Evolutionary conservation across 768 basidiomycete species (phyloP).

Genomic region (Calocera viscosa): DNA sequence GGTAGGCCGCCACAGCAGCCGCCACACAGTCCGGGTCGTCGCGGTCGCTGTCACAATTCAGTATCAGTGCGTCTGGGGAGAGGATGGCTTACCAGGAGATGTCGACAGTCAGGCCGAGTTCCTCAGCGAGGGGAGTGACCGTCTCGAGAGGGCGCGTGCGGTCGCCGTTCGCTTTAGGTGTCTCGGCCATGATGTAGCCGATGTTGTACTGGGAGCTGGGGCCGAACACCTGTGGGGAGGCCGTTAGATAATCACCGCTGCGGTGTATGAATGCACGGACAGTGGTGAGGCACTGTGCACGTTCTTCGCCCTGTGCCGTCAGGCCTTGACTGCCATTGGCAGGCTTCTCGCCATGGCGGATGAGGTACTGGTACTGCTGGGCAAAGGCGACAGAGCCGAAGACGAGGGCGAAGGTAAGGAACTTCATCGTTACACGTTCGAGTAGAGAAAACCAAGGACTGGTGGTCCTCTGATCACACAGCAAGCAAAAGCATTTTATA

Average conservation of each 20-base stretch:
- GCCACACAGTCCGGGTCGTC: constrained; percentile 15
- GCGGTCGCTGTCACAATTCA: constrained; percentile 10
- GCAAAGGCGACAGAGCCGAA: background rate
- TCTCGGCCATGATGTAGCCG: constrained; percentile 16
- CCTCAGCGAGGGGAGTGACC: constrained; percentile 15
- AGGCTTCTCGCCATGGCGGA: constrained; percentile 17
- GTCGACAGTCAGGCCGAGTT: constrained; percentile 16
- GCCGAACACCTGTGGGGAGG: constrained; percentile 12
- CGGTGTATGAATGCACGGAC: background rate
- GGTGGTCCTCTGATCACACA: background rate
- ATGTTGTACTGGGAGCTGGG: constrained; percentile 12
- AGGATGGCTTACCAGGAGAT: constrained; percentile 13
- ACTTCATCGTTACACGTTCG: background rate
- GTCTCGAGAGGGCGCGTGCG: constrained; percentile 13
- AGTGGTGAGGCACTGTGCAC: constrained; percentile 14
- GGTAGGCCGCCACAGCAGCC: constrained; percentile 13
- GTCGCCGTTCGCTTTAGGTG: constrained; percentile 11
- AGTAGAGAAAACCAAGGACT: too few species aligned
- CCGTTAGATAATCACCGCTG: background rate
- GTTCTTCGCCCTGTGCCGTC: constrained; percentile 11
- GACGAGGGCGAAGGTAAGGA: background rate
- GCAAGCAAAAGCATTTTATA: background rate
- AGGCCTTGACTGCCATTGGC: constrained; percentile 14
- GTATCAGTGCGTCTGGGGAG: background rate
- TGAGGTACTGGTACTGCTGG: constrained; percentile 11